Evolutionary conservation across 768 basidiomycete genomes (phyloP).

Genomic region (Lentinula sp.): DNA sequence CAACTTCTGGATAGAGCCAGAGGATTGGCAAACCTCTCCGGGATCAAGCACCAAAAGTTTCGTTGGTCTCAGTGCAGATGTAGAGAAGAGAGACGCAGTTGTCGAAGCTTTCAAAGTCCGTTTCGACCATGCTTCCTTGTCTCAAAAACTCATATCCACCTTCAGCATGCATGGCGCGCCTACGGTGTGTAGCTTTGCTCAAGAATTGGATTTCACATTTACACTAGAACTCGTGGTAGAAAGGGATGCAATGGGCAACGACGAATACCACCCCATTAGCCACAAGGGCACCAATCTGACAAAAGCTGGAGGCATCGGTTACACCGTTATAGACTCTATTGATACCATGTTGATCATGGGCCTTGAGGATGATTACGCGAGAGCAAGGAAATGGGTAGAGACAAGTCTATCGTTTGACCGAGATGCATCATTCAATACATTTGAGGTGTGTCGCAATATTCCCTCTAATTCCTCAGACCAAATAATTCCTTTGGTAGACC

Average conservation of each 20-base stretch:
- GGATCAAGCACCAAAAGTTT: conserved; percentile 1
- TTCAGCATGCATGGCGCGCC: conserved; percentile 77
- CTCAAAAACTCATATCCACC: conserved; percentile 2
- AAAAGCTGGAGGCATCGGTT: conserved; percentile 75
- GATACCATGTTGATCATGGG: conserved; percentile 88
- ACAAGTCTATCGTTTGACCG: conserved; percentile 66
- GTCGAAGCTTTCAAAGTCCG: conserved; percentile 75
- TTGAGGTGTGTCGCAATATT: conserved; percentile 57
- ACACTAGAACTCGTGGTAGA: conserved; percentile 36
- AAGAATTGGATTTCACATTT: not conserved
- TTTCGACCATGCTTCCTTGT: not conserved
- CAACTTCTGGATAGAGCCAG: conserved; percentile 33
- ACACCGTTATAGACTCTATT: conserved; percentile 82
- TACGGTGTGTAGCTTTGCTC: conserved; percentile 50
- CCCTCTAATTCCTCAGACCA: not conserved
- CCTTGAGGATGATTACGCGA: conserved; percentile 67
- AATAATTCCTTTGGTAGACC: conserved; percentile 41
- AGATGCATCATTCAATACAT: conserved; percentile 78
- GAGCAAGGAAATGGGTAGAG: conserved; percentile 75
- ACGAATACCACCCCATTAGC: conserved; percentile 88
- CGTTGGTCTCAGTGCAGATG: conserved; percentile 42
- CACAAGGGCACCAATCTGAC: conserved; percentile 75
- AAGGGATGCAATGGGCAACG: conserved; percentile 83
- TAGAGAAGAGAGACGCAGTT: conserved; percentile 59
- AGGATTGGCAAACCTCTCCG: conserved; percentile 27